Evolutionary conservation across 345 rosid genomes (phyloP).

Genomic region (Punica granatum): DNA sequence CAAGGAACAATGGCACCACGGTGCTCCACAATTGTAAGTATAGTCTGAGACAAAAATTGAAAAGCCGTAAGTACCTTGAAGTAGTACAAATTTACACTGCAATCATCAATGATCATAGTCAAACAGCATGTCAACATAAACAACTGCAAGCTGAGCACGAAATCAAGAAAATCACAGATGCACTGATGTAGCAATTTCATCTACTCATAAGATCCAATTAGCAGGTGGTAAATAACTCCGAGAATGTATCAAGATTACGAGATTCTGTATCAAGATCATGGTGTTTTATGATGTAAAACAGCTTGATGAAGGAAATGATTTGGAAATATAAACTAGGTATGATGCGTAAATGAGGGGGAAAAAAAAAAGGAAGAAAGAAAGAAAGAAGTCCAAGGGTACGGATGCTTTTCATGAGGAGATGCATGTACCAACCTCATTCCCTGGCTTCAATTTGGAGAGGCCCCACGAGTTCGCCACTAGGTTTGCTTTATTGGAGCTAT

Average conservation of each 20-base stretch:
- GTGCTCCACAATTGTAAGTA: conserved; percentile 78
- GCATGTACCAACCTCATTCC: conserved; percentile 55
- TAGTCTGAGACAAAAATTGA: conserved; percentile 40
- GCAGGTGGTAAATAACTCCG: not conserved
- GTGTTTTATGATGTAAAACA: too few species aligned
- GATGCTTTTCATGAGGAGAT: not conserved
- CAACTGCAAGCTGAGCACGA: not conserved
- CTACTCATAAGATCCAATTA: not conserved
- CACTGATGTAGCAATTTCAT: not conserved
- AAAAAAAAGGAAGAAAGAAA: too few species aligned
- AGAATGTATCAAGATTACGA: not conserved
- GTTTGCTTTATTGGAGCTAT: too few species aligned
- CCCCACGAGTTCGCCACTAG: conserved; percentile 91
- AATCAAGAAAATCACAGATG: not conserved
- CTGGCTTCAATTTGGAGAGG: conserved; percentile 51
- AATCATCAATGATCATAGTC: not conserved
- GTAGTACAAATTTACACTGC: not conserved
- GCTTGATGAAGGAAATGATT: not conserved
- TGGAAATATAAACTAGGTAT: not conserved
- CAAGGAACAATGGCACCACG: conserved; percentile 97
- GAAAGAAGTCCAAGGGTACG: not conserved
- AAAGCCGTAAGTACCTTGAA: not conserved
- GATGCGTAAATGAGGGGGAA: too few species aligned
- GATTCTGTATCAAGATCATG: not conserved
- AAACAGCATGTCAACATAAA: not conserved